These are phyloP conservation scores for Liriodendron chinense DNA, from an alignment of 164 flowering plant species.

Conservation along the genomic window DNA sequence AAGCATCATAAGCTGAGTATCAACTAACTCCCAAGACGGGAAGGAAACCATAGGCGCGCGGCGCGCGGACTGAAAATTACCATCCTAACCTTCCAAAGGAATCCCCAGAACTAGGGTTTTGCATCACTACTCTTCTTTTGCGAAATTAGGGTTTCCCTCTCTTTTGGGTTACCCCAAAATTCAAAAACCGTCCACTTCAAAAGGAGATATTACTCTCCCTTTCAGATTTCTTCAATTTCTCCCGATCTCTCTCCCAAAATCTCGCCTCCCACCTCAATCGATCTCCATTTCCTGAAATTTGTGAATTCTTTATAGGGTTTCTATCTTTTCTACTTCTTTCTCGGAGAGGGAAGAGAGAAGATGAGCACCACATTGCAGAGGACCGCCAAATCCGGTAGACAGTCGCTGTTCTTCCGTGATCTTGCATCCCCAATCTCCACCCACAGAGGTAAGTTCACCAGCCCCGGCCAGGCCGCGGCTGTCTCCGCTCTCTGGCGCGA, in stretches of 20 bases:
- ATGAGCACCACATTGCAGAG: constrained; percentile 38
- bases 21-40: too few relatives aligned
- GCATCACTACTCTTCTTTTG: neutral
- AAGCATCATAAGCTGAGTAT: too few relatives aligned
- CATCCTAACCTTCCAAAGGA: neutral
- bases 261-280: neutral
- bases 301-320: neutral
- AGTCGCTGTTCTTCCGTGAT: constrained; percentile 53
- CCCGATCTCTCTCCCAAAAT: neutral
- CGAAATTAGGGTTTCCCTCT: neutral
- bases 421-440: constrained; percentile 54
- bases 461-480: constrained; percentile 92
- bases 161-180: neutral
- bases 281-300: neutral
- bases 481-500: constrained; percentile 92
- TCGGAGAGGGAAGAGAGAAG: neutral
- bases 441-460: constrained; percentile 67
- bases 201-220: neutral
- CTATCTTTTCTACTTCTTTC: neutral
- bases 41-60: neutral
- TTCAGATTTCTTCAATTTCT: neutral
- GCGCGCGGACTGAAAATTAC: neutral
- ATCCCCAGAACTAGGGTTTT: neutral
- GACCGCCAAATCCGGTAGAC: constrained; percentile 42
- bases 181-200: neutral